These are phyloP conservation scores for Boletales sp. DNA, from an alignment of 768 basidiomycete genomes.

Conservation along the genomic window DNA sequence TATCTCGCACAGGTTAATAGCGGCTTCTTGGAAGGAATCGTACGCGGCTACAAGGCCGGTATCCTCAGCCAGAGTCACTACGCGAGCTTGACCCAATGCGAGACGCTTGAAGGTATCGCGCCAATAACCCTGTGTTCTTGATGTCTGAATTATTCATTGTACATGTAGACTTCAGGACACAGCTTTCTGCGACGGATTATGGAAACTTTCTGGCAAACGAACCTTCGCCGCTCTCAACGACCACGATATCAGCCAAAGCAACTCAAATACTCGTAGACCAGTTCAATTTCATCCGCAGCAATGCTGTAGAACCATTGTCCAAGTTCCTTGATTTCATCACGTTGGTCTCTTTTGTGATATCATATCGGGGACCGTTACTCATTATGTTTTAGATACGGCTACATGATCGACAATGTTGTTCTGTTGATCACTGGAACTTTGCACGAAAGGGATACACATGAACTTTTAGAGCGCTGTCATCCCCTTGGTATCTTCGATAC, in stretches of 20 bases:
- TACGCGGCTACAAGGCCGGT: constrained; percentile 91
- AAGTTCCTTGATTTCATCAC: constrained; percentile 98
- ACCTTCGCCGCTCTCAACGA: constrained; percentile 86
- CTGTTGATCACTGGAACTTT: constrained; percentile 95
- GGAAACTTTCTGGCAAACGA: constrained; percentile 98
- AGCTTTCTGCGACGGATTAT: constrained; percentile 95
- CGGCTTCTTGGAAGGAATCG: constrained; percentile 79
- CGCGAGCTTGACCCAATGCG: constrained; percentile 93
- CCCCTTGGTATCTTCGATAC: constrained; percentile 97
- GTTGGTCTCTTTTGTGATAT: constrained; percentile 45
- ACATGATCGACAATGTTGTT: constrained; percentile 99
- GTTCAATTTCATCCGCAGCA: constrained; percentile 90
- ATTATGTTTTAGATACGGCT: constrained; percentile 67
- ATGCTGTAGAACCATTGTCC: constrained; percentile 85
- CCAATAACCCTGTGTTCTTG: not conserved
- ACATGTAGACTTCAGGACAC: constrained; percentile 85
- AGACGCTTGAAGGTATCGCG: constrained; percentile 83
- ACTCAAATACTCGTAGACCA: constrained; percentile 95
- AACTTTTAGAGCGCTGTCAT: constrained; percentile 94
- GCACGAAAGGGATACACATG: constrained; percentile 96
- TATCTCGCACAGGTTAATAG: constrained; percentile 52
- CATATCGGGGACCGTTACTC: constrained; percentile 4
- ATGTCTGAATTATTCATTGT: constrained; percentile 1
- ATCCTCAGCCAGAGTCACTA: constrained; percentile 89
- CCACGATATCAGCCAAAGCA: constrained; percentile 95